A percentile compares a stretch with the other conserved stretches of the same genome.
phyloP scores from a whole-genome alignment of 2,329 filamentous ascomycete genomes.

The Xylaria sp. region DNA sequence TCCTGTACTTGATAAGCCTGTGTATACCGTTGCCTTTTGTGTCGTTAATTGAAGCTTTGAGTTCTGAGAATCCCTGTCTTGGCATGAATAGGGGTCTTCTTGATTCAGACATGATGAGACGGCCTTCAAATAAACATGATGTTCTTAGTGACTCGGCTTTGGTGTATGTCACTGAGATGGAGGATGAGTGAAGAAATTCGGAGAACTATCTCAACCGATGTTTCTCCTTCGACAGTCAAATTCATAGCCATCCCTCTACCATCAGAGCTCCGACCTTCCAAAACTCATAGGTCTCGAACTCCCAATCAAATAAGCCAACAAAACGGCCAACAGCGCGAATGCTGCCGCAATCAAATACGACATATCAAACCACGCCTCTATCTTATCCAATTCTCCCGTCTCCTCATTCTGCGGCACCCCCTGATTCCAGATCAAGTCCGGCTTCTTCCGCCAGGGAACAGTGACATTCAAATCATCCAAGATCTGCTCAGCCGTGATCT shows the following conservation, averaged over 20 bases:
- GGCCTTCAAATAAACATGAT: too few relatives aligned
- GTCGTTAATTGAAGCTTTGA: neutral
- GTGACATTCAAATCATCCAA: constrained; percentile 32
- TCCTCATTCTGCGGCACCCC: constrained; percentile 15
- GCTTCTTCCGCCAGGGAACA: constrained; percentile 29
- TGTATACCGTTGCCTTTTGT: neutral
- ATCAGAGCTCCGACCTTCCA: too few relatives aligned
- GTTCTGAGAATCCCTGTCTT: neutral
- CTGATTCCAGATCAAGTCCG: constrained; percentile 12
- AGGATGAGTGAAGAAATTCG: too few relatives aligned
- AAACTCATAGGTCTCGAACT: neutral
- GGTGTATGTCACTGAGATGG: too few relatives aligned
- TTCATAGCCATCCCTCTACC: neutral
- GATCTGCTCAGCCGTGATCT: constrained; percentile 48
- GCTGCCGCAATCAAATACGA: constrained; percentile 1
- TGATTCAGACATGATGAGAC: too few relatives aligned
- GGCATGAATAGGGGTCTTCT: too few relatives aligned
- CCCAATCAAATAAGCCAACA: constrained; percentile 4
- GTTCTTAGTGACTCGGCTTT: too few relatives aligned
- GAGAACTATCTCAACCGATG: neutral
- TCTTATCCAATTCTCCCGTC: constrained; percentile 19
- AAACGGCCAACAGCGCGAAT: constrained; percentile 3
- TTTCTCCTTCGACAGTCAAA: neutral
- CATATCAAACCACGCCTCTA: constrained; percentile 11
- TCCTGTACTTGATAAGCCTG: neutral